Evolutionary conservation across 495 filamentous ascomycete genomes (phyloP).

Genomic region (Hypoxylon fuscum): DNA sequence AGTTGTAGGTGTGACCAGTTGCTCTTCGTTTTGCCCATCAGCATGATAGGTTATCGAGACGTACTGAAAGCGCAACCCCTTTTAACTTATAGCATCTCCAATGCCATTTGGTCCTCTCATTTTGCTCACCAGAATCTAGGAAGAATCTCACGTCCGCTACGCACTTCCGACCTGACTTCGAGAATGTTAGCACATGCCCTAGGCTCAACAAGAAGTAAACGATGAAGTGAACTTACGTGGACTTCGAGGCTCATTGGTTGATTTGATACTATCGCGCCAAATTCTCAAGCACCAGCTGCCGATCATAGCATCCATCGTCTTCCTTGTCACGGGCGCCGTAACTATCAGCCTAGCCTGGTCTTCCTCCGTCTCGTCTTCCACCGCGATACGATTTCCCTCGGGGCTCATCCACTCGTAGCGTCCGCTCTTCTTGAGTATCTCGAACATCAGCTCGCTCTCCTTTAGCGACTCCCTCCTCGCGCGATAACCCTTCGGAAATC

Average conservation of each 20-base stretch:
- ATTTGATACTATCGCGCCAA: constrained; percentile 36
- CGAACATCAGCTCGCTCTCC: constrained; percentile 33
- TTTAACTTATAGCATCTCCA: no score
- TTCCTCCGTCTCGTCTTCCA: constrained; percentile 29
- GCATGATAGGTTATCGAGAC: no score
- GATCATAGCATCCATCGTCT: constrained; percentile 44
- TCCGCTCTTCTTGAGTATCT: constrained; percentile 24
- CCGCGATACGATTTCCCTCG: constrained; percentile 38
- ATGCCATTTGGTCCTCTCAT: not conserved
- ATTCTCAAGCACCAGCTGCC: constrained; percentile 49
- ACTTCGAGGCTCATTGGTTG: not conserved
- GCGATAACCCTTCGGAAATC: constrained; percentile 23
- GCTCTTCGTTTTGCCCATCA: no score
- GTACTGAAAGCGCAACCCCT: no score
- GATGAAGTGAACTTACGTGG: constrained; percentile 12
- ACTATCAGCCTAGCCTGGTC: constrained; percentile 34
- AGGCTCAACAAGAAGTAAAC: not conserved
- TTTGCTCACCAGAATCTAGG: constrained; percentile 29
- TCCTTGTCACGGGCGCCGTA: constrained; percentile 34
- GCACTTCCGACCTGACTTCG: constrained; percentile 18
- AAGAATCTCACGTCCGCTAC: constrained; percentile 27
- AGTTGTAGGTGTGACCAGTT: no score
- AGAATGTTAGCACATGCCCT: constrained; percentile 5
- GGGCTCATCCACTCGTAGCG: constrained; percentile 41
- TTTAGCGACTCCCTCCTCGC: constrained; percentile 25